Conservation (phyloP, 805 yeast species). For the Monosporozyma yasuniensis region DNA sequence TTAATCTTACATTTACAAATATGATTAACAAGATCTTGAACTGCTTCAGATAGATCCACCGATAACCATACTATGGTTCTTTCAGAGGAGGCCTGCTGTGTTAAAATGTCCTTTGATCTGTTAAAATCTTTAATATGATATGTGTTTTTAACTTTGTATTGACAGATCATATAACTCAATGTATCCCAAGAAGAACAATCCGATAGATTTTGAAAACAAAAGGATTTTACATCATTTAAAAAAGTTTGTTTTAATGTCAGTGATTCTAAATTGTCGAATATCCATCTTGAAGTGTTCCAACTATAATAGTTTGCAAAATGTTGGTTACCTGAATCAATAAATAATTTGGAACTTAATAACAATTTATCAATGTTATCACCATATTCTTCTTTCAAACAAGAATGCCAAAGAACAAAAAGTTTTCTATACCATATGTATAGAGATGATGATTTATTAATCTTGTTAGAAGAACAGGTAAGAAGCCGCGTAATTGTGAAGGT, state of each 20-base stretch:
- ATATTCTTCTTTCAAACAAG: neutral
- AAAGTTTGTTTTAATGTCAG: constrained; percentile 6
- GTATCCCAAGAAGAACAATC: constrained; percentile 34
- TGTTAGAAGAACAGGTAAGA: constrained; percentile 28
- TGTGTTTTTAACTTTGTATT: neutral
- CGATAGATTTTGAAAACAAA: constrained; percentile 19
- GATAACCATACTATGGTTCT: neutral
- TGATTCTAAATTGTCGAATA: constrained; percentile 17
- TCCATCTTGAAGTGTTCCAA: constrained; percentile 33
- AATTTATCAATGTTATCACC: too few species aligned
- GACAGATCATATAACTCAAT: constrained; percentile 15
- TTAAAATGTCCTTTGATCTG: neutral
- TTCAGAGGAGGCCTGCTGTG: neutral
- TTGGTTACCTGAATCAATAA: constrained; percentile 23
- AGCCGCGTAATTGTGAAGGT: constrained; percentile 15
- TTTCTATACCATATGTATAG: constrained; percentile 31
- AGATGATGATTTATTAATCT: constrained; percentile 34
- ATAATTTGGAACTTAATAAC: neutral
- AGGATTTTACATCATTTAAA: constrained; percentile 13
- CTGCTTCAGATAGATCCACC: neutral
- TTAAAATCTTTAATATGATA: constrained; percentile 9
- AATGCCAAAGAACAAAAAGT: constrained; percentile 13
- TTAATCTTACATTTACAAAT: constrained; percentile 14
- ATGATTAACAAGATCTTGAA: constrained; percentile 6
- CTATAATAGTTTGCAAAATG: constrained; percentile 35